phyloP scores from a whole-genome alignment of 345 rosid species.

The Eucalyptus regnans region DNA sequence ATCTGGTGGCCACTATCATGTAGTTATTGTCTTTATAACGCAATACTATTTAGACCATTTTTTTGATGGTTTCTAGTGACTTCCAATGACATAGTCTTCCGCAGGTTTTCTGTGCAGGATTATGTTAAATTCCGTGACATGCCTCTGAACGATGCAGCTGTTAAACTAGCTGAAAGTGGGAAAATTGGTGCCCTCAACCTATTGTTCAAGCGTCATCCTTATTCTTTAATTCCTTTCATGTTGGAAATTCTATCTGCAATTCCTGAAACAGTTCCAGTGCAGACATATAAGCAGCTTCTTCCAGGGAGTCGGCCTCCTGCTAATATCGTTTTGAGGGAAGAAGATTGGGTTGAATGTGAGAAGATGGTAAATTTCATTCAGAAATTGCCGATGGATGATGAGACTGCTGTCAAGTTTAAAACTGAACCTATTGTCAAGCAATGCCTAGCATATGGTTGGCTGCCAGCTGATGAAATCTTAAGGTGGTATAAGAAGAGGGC shows the following conservation, averaged over 20 bases:
- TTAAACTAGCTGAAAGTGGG: slow-evolving; percentile 80
- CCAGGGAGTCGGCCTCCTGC: slow-evolving; percentile 73
- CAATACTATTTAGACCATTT: not conserved
- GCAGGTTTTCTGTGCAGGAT: slow-evolving; percentile 90
- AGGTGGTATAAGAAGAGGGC: slow-evolving; percentile 85
- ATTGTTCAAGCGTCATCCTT: slow-evolving; percentile 92
- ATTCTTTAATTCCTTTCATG: slow-evolving; percentile 51
- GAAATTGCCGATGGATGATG: slow-evolving; percentile 37
- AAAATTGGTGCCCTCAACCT: slow-evolving; percentile 91
- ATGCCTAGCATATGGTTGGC: slow-evolving; percentile 54
- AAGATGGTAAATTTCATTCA: slow-evolving; percentile 53
- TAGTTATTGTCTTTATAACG: not conserved
- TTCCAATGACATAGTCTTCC: slow-evolving; percentile 34
- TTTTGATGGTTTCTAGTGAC: slow-evolving; percentile 8
- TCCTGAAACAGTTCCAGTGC: slow-evolving; percentile 88
- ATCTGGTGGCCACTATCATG: not conserved
- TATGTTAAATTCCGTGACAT: slow-evolving; percentile 62
- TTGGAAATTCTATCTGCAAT: slow-evolving; percentile 67
- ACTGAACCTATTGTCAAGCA: slow-evolving; percentile 70
- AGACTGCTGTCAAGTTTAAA: slow-evolving; percentile 31
- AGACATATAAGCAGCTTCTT: slow-evolving; percentile 87
- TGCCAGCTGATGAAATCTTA: slow-evolving; percentile 53
- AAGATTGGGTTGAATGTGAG: slow-evolving; percentile 98
- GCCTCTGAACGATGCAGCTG: slow-evolving; percentile 62
- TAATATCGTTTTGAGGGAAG: slow-evolving; percentile 64